phyloP scores from a whole-genome alignment of 2,329 filamentous ascomycete species.

The Alternaria sp. region DNA sequence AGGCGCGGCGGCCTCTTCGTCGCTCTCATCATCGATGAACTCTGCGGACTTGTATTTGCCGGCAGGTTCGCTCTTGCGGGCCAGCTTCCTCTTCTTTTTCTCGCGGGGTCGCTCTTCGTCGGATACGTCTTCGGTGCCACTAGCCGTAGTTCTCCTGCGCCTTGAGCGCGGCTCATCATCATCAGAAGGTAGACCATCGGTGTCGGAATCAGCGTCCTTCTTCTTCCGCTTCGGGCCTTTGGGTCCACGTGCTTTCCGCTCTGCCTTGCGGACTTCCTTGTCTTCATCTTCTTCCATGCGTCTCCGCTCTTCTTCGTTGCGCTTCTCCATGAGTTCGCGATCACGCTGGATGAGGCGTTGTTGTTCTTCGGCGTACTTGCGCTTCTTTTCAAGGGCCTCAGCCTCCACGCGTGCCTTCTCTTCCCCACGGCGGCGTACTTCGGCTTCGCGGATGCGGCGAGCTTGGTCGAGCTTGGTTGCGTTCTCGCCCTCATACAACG shows the following conservation, averaged over 20 bases:
- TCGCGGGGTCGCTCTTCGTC: constrained; percentile 68
- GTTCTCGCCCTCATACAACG: constrained; percentile 92
- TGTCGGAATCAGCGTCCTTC: constrained; percentile 63
- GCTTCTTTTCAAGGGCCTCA: constrained; percentile 75
- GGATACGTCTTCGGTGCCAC: constrained; percentile 54
- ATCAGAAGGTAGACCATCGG: constrained; percentile 50
- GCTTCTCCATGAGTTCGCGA: constrained; percentile 73
- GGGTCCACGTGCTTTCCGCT: constrained; percentile 61
- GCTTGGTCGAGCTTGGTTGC: constrained; percentile 86
- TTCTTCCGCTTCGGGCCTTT: constrained; percentile 65
- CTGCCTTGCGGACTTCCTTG: constrained; percentile 76
- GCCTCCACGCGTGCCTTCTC: constrained; percentile 73
- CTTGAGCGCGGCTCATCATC: constrained; percentile 52
- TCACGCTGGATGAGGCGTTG: constrained; percentile 79
- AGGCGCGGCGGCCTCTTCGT: constrained; percentile 39
- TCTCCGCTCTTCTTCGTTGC: constrained; percentile 73
- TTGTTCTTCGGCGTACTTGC: constrained; percentile 86
- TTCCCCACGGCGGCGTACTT: constrained; percentile 80
- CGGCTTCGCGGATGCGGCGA: constrained; percentile 79
- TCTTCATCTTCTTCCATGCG: constrained; percentile 72
- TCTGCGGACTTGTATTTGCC: constrained; percentile 87
- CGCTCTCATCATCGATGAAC: constrained; percentile 76
- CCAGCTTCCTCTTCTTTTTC: constrained; percentile 70
- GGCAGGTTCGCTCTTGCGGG: constrained; percentile 58
- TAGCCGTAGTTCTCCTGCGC: constrained; percentile 48